These are phyloP conservation scores for Yamadazyma oceani DNA, from an alignment of 1,139 yeast genomes.

Conservation along the genomic window DNA sequence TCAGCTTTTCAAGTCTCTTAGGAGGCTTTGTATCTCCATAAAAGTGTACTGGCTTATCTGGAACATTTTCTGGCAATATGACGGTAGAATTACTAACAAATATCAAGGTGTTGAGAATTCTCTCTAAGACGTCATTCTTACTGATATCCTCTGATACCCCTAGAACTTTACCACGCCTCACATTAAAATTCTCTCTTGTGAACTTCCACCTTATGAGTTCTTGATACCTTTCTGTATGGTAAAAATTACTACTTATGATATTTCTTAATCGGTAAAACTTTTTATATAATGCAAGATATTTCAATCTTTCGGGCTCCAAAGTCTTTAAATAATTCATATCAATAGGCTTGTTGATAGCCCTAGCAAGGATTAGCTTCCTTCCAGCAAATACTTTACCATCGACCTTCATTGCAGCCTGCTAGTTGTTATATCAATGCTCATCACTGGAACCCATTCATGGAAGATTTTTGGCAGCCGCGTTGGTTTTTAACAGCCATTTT, in stretches of 20 bases:
- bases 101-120: conserved; percentile 35
- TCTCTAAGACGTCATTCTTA: conserved; percentile 18
- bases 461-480: too few relatives aligned
- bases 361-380: neutral
- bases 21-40: conserved; percentile 21
- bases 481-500: conserved; percentile 1
- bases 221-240: conserved; percentile 18
- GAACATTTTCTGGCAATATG: conserved; percentile 14
- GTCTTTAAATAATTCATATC: neutral
- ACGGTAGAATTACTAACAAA: conserved; percentile 44
- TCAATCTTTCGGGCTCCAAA: neutral
- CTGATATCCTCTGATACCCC: conserved; percentile 6
- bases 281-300: conserved; percentile 27
- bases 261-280: conserved; percentile 33
- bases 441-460: too few relatives aligned
- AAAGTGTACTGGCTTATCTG: conserved; percentile 18
- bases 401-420: neutral
- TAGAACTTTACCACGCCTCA: conserved; percentile 17
- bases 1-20: conserved; percentile 25
- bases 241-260: conserved; percentile 21
- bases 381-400: neutral
- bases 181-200: conserved; percentile 21
- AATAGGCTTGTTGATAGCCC: neutral
- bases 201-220: conserved; percentile 29
- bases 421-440: too few relatives aligned